phyloP scores from a whole-genome alignment of 2,329 filamentous ascomycete species.

The Ascochyta lentis region DNA sequence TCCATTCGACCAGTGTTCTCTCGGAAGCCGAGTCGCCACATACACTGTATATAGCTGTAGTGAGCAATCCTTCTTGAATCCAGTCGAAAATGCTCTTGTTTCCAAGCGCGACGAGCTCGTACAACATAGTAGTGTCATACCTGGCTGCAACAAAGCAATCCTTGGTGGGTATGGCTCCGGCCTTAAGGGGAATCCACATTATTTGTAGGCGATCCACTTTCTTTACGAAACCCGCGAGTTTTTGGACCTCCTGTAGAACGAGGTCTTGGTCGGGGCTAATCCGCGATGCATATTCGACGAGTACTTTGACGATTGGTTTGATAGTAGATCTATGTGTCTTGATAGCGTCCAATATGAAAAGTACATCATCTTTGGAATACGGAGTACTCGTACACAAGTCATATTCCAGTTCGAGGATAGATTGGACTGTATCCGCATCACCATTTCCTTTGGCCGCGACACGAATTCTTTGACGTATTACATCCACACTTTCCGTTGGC shows the following conservation, averaged over 20 bases:
- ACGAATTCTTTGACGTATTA: not conserved
- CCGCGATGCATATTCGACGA: not conserved
- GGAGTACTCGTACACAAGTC: not conserved
- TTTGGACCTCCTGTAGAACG: not conserved
- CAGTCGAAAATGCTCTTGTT: not conserved
- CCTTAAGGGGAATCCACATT: not conserved
- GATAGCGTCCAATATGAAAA: not conserved
- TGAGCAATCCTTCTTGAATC: not conserved
- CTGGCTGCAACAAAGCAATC: not conserved
- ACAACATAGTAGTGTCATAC: not conserved
- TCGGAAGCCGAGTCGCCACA: not conserved
- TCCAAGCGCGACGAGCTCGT: not conserved
- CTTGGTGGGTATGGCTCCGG: not conserved
- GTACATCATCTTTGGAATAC: not conserved
- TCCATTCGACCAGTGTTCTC: not conserved
- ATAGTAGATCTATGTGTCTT: rapidly evolving
- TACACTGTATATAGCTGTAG: not conserved
- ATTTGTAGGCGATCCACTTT: not conserved
- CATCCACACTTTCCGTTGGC: not conserved
- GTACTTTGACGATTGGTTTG: not conserved
- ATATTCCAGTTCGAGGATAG: not conserved
- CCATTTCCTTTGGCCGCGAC: not conserved
- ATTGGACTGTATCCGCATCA: not conserved
- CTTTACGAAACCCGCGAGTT: not conserved
- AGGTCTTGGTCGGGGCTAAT: not conserved